Evolutionary conservation across 495 filamentous ascomycete species (phyloP).

Genomic region (Podospora comata): DNA sequence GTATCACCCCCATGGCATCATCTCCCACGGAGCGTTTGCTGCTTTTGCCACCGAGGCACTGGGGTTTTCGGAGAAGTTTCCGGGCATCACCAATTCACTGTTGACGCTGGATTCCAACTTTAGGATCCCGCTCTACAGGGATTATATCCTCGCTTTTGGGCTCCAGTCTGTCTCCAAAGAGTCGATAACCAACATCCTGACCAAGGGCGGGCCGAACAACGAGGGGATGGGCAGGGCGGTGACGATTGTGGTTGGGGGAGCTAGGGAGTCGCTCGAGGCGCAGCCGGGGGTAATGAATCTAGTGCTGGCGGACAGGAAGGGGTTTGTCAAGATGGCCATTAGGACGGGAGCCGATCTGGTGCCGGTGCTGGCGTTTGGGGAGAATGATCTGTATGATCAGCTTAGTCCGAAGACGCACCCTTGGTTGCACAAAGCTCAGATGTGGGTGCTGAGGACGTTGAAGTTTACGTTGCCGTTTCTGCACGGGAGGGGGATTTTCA

Average conservation of each 20-base stretch:
- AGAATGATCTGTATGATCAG: constrained; percentile 95
- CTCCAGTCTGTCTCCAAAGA: constrained; percentile 85
- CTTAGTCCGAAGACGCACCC: constrained; percentile 67
- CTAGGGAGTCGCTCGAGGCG: constrained; percentile 85
- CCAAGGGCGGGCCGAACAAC: constrained; percentile 67
- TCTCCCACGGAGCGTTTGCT: constrained; percentile 90
- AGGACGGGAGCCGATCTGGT: constrained; percentile 88
- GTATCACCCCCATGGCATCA: constrained; percentile 96
- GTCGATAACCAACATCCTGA: constrained; percentile 82
- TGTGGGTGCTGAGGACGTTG: constrained; percentile 73
- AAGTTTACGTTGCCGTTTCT: constrained; percentile 94
- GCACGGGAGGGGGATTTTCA: constrained; percentile 89
- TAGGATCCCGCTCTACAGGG: constrained; percentile 86
- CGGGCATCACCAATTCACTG: constrained; percentile 91
- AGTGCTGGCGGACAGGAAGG: constrained; percentile 77
- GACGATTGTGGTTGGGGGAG: constrained; percentile 92
- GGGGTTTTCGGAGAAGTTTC: constrained; percentile 85
- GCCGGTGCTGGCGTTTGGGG: constrained; percentile 86
- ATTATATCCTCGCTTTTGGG: constrained; percentile 84
- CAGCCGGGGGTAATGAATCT: constrained; percentile 69
- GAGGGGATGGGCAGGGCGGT: constrained; percentile 94
- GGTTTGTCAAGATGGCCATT: constrained; percentile 90
- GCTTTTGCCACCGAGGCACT: constrained; percentile 89
- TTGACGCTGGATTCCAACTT: constrained; percentile 94
- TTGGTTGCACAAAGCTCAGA: constrained; percentile 68